Evolutionary conservation across 352 stramenopile species (phyloP).

Genomic region (Phytophthora capsici): DNA sequence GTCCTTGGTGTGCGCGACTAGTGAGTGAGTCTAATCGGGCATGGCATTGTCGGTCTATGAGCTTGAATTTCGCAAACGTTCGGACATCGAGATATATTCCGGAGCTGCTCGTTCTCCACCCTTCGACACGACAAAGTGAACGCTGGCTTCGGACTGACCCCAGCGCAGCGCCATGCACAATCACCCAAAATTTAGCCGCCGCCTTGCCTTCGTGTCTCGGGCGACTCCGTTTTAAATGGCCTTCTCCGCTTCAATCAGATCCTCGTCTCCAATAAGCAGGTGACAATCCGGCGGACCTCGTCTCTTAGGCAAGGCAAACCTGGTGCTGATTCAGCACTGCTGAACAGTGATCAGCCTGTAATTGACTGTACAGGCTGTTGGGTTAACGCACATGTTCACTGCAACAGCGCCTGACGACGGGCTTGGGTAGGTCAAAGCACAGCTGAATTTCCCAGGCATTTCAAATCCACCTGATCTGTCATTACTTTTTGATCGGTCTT

Average conservation of each 20-base stretch:
- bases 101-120: conserved; percentile 8
- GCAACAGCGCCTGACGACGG: conserved; percentile 1
- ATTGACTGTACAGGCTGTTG: too few relatives aligned
- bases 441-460: conserved; percentile 13
- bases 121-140: not conserved
- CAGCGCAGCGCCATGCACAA: conserved; percentile 1
- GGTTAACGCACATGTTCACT: too few relatives aligned
- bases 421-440: conserved; percentile 20
- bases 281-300: conserved; percentile 17
- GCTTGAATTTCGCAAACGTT: conserved; percentile 24
- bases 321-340: not conserved
- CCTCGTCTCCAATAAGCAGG: conserved; percentile 11
- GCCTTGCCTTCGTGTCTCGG: not conserved
- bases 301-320: not conserved
- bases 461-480: conserved; percentile 8
- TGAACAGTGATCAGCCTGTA: not conserved
- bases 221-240: not conserved
- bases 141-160: conserved; percentile 5
- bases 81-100: conserved; percentile 23
- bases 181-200: conserved; percentile 9
- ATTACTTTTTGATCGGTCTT: conserved; percentile 17
- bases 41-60: conserved; percentile 9
- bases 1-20: conserved; percentile 15
- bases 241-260: conserved; percentile 8
- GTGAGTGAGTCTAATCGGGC: conserved; percentile 23